Percentiles rank a stretch among this genome's conserved stretches.
phyloP scores from a whole-genome alignment of 352 stramenopile species.

The Phytophthora lateralis region DNA sequence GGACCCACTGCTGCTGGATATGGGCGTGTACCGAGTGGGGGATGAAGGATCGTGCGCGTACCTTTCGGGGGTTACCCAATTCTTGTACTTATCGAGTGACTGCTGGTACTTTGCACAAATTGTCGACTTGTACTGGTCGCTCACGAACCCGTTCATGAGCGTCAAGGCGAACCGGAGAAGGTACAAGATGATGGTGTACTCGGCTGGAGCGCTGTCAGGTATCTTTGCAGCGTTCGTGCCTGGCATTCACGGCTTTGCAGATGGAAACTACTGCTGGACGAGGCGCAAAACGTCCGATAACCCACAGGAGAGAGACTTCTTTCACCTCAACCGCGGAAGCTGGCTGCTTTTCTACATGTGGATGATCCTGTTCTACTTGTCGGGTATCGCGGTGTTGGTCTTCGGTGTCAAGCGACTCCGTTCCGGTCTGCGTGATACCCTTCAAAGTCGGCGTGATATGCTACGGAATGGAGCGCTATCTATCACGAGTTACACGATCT shows the following conservation, averaged over 20 bases:
- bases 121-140: slow-evolving; percentile 70
- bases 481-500: slow-evolving; percentile 84
- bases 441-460: slow-evolving; percentile 81
- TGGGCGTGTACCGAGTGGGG: slow-evolving; percentile 46
- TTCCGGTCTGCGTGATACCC: slow-evolving; percentile 70
- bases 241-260: slow-evolving; percentile 56
- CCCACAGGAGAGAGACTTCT: slow-evolving; percentile 61
- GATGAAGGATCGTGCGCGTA: slow-evolving; percentile 50
- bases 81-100: slow-evolving; percentile 79
- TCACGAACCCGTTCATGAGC: slow-evolving; percentile 89
- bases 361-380: slow-evolving; percentile 87
- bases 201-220: slow-evolving; percentile 40
- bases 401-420: slow-evolving; percentile 71
- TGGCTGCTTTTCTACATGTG: slow-evolving; percentile 86
- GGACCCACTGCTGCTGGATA: slow-evolving; percentile 62
- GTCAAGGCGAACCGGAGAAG: slow-evolving; percentile 63
- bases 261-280: slow-evolving; percentile 86
- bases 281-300: slow-evolving; percentile 43
- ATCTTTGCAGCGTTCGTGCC: slow-evolving; percentile 46
- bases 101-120: slow-evolving; percentile 87
- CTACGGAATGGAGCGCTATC: slow-evolving; percentile 76
- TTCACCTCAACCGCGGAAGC: slow-evolving; percentile 68
- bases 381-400: slow-evolving; percentile 68
- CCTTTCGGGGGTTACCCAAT: slow-evolving; percentile 77
- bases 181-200: slow-evolving; percentile 73